These are phyloP conservation scores for Diutina siamensis DNA, from an alignment of 1,139 yeast genomes.

Conservation along the genomic window DNA sequence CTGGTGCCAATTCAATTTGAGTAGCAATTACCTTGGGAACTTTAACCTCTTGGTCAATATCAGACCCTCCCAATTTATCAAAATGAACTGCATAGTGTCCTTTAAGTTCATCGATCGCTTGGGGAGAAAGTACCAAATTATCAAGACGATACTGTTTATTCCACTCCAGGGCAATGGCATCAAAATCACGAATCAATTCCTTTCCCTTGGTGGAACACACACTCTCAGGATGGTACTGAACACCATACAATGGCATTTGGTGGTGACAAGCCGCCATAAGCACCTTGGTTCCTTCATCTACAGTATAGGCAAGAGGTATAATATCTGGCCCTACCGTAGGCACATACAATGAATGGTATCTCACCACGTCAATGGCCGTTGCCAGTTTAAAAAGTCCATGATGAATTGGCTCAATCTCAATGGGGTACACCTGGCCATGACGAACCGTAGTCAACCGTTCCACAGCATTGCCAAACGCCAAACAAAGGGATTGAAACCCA, in stretches of 20 bases:
- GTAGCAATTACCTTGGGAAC: not conserved
- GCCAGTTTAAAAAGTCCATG: slow-evolving; percentile 8
- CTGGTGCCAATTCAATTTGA: not conserved
- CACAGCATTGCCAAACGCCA: slow-evolving; percentile 50
- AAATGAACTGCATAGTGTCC: not conserved
- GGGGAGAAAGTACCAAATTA: not conserved
- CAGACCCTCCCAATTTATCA: not conserved
- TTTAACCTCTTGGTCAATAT: not conserved
- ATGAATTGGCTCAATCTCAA: not conserved
- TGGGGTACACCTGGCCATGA: slow-evolving; percentile 76
- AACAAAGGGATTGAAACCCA: slow-evolving; percentile 81
- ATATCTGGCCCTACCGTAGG: slow-evolving; percentile 19
- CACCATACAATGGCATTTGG: slow-evolving; percentile 69
- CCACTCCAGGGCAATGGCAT: slow-evolving; percentile 34
- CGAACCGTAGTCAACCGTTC: slow-evolving; percentile 44
- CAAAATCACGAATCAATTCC: slow-evolving; percentile 49
- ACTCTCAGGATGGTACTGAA: slow-evolving; percentile 96
- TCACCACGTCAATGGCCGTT: slow-evolving; percentile 47
- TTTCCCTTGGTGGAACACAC: slow-evolving; percentile 68
- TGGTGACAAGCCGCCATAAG: slow-evolving; percentile 73
- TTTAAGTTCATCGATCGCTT: not conserved
- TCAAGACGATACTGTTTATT: slow-evolving; percentile 4
- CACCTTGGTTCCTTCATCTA: slow-evolving; percentile 17
- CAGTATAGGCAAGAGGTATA: slow-evolving; percentile 47
- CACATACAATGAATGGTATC: slow-evolving; percentile 83